Conservation (phyloP, 2,329 filamentous ascomycete genomes). For the Harringtonia aguacate region DNA sequence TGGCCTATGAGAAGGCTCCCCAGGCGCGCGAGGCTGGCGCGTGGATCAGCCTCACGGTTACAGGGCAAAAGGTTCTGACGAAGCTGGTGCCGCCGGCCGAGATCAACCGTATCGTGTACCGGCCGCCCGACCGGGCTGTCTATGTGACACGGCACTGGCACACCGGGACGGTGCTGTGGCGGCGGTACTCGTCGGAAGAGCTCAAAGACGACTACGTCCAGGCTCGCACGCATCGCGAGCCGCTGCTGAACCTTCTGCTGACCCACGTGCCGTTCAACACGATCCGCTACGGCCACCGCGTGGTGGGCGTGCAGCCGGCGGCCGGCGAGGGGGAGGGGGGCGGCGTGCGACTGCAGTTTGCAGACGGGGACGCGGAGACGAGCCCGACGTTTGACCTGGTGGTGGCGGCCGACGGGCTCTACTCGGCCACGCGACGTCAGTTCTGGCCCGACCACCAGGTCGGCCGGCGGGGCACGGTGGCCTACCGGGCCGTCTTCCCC, state of each 20-base stretch:
- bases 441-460: background rate
- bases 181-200: background rate
- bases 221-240: conserved; percentile 2
- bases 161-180: background rate
- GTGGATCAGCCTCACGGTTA: conserved; percentile 1
- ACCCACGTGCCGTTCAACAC: background rate
- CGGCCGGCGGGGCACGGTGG: conserved; percentile 1
- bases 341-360: background rate
- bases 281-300: conserved; percentile 1
- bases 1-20: background rate
- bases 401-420: conserved; percentile 6
- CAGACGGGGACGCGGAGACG: background rate
- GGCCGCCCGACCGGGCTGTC: conserved; percentile 3
- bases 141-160: conserved; percentile 5
- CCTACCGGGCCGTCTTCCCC: conserved; percentile 6
- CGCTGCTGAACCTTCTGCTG: conserved; percentile 1
- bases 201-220: background rate
- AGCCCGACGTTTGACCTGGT: conserved; percentile 7
- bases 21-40: conserved; percentile 1
- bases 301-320: too few relatives aligned
- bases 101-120: conserved; percentile 2
- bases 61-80: background rate
- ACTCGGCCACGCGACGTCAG: background rate
- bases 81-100: background rate
- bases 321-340: background rate